Base-by-base conservation (phyloP, 495 filamentous ascomycete genomes). In the Bryoglossum gracile region DNA sequence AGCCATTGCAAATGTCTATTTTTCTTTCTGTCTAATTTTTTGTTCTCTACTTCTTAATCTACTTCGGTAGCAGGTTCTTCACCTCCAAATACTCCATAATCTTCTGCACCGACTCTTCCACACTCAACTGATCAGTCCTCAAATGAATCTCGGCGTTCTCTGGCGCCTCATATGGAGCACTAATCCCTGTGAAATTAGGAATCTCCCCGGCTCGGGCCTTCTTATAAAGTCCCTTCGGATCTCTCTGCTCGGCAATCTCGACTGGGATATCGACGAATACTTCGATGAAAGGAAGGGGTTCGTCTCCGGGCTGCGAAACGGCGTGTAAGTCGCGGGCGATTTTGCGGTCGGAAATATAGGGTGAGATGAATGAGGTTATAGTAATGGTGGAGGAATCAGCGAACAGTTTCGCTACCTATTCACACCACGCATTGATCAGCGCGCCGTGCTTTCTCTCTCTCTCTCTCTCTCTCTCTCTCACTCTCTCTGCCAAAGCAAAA, bases 181-280 rank as follows among this genome's bases (percentile, higher is more conserved):
- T 82, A 51, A 98, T 87, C 8, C 92, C 94, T 10, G 92, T 98
- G 62, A 98, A 98, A 56, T 97, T 89, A 73, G 91, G 91, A 62
- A 97, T 95, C 62, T 91, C 77, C 11, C 92, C 92, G 41, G 82
- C 82, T 14, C 90, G 73, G 4, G 92, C 92, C 79, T 95, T 95
- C 79, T 94, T 94, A 64, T 98, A 98, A 48, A 98, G 65, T 8
- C 91, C 94, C 78, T 98, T 98, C 19, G 92, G 92, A 63, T 98
- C 92, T 50, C 92, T 75, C 72, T 84, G 66, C 77, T 98, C 94
- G n/a, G 94, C 92, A 28, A 86, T 84, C 64, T 84, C 85, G 48
- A 97, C 69, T 3, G 87, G 81, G 9, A 96, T 76, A 63, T 98
- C 89, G 39, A 98, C 79, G 58, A 80, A 91, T 16, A 96, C 86